Evolutionary conservation across 1,284 basidiomycete species (phyloP).

Genomic region (Earliella scabrosa): DNA sequence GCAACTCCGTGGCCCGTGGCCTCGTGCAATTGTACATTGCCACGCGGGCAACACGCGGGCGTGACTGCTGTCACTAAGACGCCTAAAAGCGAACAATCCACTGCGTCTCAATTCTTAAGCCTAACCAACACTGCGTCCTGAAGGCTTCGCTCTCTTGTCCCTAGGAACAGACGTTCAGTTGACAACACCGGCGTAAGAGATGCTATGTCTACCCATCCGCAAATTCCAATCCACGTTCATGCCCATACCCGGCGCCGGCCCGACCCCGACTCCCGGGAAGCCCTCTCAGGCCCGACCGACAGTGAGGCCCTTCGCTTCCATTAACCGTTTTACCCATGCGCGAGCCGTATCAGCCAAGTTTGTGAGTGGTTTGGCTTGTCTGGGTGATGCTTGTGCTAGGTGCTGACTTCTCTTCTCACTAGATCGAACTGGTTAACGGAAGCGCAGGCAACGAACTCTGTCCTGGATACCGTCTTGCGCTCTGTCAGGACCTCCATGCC

Average conservation of each 20-base stretch:
- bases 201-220: no score
- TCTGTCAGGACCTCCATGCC: not conserved
- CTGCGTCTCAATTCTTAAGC: no score
- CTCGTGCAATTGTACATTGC: no score
- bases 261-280: not conserved
- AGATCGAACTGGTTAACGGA: not conserved
- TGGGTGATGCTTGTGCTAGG: not conserved
- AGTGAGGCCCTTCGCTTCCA: not conserved
- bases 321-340: not conserved
- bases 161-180: no score
- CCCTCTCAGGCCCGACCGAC: not conserved
- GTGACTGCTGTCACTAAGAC: no score
- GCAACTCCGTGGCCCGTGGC: no score
- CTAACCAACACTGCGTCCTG: no score
- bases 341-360: not conserved
- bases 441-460: not conserved
- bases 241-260: not conserved
- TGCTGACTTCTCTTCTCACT: not conserved
- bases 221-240: not conserved
- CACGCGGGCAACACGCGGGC: no score
- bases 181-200: no score
- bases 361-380: not conserved
- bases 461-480: constrained; percentile 1
- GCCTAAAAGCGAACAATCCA: no score
- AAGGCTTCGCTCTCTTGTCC: no score